Conservation (phyloP, 2,329 filamentous ascomycete genomes). For the Pochonia chlamydosporia region DNA sequence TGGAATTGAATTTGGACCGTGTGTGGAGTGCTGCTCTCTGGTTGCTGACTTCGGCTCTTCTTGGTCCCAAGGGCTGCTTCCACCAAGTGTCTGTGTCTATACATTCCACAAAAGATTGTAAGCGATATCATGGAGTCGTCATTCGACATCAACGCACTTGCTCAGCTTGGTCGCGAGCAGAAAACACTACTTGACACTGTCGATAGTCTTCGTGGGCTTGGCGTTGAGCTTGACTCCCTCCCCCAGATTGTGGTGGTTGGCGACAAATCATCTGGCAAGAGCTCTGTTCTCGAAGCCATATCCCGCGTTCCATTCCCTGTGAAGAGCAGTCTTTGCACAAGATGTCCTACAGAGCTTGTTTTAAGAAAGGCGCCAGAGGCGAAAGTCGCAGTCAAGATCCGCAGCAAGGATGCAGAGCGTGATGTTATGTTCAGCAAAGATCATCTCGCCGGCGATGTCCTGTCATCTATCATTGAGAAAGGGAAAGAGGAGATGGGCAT, state of each 20-base stretch:
- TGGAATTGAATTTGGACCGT: too few species aligned
- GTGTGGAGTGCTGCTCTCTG: too few species aligned
- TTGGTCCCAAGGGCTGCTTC: too few species aligned
- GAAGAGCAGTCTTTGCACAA: slow-evolving; percentile 50
- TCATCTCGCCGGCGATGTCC: slow-evolving; percentile 29
- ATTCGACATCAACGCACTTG: background rate
- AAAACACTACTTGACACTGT: background rate
- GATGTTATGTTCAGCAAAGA: slow-evolving; percentile 23
- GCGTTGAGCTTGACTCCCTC: slow-evolving; percentile 31
- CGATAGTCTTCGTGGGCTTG: background rate
- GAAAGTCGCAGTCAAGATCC: slow-evolving; percentile 37
- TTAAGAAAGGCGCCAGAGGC: slow-evolving; percentile 34
- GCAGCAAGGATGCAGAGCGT: slow-evolving; percentile 20
- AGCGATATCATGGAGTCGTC: background rate
- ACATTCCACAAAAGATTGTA: too few species aligned
- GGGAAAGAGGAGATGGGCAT: slow-evolving; percentile 47
- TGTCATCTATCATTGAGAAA: slow-evolving; percentile 43
- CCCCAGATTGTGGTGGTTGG: slow-evolving; percentile 55
- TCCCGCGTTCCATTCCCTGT: slow-evolving; percentile 54
- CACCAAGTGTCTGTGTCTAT: too few species aligned
- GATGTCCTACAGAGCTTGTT: slow-evolving; percentile 56
- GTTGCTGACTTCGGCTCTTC: too few species aligned
- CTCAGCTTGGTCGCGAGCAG: background rate
- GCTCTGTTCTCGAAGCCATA: slow-evolving; percentile 60
- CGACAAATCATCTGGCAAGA: slow-evolving; percentile 56